phyloP scores from a whole-genome alignment of 371 early-diverging fungal species.

The Dentiscutata heterogama region DNA sequence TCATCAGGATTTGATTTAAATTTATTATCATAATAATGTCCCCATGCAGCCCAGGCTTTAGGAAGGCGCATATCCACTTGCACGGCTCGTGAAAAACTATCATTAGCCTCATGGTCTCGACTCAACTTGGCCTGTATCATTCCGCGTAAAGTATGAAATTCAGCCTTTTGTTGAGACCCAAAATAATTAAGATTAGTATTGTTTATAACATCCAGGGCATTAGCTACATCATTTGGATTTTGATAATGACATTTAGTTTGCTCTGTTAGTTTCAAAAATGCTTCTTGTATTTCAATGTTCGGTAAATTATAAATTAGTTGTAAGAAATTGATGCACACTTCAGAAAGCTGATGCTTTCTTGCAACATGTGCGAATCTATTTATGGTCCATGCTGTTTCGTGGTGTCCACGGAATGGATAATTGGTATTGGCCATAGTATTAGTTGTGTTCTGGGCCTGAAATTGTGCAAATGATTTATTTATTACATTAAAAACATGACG shows the following conservation, averaged over 20 bases:
- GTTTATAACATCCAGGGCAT: constrained; percentile 98
- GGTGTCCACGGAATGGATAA: constrained; percentile 96
- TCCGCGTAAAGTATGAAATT: constrained; percentile 97
- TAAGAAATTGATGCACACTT: constrained; percentile 94
- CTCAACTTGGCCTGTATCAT: constrained; percentile 91
- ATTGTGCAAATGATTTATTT: constrained; percentile 85
- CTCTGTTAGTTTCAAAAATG: constrained; percentile 97
- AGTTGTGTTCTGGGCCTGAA: constrained; percentile 53
- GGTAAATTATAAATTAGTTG: constrained; percentile 98
- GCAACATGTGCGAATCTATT: constrained; percentile 99
- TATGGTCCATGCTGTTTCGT: constrained; percentile 99
- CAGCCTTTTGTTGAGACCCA: constrained; percentile 94
- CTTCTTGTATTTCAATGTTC: constrained; percentile 99
- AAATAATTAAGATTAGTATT: constrained; percentile 99
- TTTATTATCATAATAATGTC: constrained; percentile 91
- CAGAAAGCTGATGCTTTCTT: constrained; percentile 92
- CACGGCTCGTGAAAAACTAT: constrained; percentile 93
- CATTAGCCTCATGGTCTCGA: constrained; percentile 90
- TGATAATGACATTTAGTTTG: constrained; percentile 98
- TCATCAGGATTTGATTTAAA: constrained; percentile 88
- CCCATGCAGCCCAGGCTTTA: constrained; percentile 99
- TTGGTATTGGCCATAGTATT: constrained; percentile 63
- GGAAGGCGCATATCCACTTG: constrained; percentile 91
- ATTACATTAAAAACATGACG: constrained; percentile 97
- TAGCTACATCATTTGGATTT: constrained; percentile 84